These are phyloP conservation scores for Microglena sp. DNA, from an alignment of 139 green algal species.

Conservation along the genomic window DNA sequence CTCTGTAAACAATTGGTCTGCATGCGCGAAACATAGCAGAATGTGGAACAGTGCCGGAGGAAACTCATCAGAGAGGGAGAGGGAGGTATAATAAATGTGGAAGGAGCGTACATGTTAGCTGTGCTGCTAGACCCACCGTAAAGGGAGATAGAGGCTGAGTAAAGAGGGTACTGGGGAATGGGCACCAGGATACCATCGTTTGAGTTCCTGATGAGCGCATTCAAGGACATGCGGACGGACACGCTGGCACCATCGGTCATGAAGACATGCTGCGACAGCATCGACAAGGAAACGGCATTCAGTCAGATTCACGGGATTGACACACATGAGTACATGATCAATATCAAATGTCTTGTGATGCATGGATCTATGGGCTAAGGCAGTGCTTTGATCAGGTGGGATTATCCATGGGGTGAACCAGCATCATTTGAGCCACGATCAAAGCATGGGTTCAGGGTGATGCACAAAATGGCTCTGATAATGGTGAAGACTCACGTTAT, in stretches of 20 bases:
- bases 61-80: neutral
- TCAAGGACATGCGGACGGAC: constrained; percentile 53
- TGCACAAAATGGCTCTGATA: neutral
- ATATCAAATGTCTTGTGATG: too few relatives aligned
- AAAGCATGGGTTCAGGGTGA: neutral
- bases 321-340: too few relatives aligned
- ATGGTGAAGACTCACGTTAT: constrained; percentile 2
- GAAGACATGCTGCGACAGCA: constrained; percentile 74
- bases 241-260: constrained; percentile 75
- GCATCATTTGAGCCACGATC: too few relatives aligned
- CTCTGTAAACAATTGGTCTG: too few relatives aligned
- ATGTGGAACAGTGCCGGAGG: too few relatives aligned
- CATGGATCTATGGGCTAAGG: too few relatives aligned
- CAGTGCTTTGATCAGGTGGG: too few relatives aligned
- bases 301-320: too few relatives aligned
- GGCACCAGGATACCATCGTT: constrained; percentile 57
- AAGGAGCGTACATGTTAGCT: neutral
- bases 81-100: neutral
- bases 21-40: too few relatives aligned
- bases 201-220: constrained; percentile 46
- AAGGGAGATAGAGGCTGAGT: neutral
- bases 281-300: too few relatives aligned
- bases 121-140: too few relatives aligned
- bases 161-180: constrained; percentile 25
- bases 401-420: too few relatives aligned